These are phyloP conservation scores for Lactifluus rugatus DNA, from an alignment of 768 basidiomycete species.

Conservation along the genomic window DNA sequence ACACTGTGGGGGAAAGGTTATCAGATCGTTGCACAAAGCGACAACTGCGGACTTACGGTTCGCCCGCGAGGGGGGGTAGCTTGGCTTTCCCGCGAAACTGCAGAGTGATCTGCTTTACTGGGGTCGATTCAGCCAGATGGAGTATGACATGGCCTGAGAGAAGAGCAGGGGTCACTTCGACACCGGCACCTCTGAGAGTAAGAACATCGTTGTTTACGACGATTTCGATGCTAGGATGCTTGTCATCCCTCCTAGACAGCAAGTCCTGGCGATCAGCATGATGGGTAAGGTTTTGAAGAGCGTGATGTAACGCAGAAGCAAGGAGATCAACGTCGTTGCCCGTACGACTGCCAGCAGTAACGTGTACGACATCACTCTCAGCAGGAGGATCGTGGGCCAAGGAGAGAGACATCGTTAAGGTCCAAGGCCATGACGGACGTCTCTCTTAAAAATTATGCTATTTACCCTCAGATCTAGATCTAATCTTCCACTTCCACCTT, in stretches of 20 bases:
- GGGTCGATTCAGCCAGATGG: constrained; percentile 69
- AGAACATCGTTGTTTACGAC: constrained; percentile 61
- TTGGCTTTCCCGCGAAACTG: constrained; percentile 77
- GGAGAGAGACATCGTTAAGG: not conserved
- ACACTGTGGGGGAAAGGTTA: constrained; percentile 26
- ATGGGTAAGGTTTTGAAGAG: not conserved
- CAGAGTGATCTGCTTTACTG: constrained; percentile 76
- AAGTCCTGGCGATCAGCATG: not conserved
- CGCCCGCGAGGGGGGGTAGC: constrained; percentile 47
- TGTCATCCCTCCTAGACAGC: constrained; percentile 33
- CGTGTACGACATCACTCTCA: not conserved
- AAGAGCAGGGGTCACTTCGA: constrained; percentile 71
- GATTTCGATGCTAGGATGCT: constrained; percentile 59
- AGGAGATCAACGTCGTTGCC: constrained; percentile 11
- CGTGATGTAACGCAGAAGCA: constrained; percentile 12
- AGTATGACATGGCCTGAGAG: constrained; percentile 78
- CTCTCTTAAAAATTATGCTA: not conserved
- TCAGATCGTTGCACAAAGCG: constrained; percentile 10
- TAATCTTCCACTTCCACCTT: too few species aligned
- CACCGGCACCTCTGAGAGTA: constrained; percentile 67
- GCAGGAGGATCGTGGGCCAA: not conserved
- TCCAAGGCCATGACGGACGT: not conserved
- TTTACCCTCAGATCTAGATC: not conserved
- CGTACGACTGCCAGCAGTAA: not conserved
- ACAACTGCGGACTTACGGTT: constrained; percentile 39